phyloP scores from a whole-genome alignment of 805 yeast species.

The Komagataella pseudopastoris region DNA sequence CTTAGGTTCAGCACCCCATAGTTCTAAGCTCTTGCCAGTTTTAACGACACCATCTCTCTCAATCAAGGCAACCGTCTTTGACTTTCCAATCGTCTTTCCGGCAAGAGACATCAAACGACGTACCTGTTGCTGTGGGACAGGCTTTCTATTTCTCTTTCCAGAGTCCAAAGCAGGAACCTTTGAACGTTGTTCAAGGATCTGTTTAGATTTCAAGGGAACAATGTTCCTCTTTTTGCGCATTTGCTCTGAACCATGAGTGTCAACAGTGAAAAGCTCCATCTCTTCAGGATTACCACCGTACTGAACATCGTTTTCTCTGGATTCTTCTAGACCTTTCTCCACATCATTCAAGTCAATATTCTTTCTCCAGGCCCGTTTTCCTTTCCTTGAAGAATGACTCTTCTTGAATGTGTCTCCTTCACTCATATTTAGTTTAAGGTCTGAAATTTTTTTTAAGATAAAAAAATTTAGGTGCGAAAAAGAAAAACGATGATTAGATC shows the following conservation, averaged over 20 bases:
- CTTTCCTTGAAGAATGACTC: constrained; percentile 76
- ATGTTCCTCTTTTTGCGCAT: constrained; percentile 23
- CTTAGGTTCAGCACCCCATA: constrained; percentile 44
- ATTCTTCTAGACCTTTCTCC: constrained; percentile 54
- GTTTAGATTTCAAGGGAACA: constrained; percentile 21
- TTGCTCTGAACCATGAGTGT: constrained; percentile 47
- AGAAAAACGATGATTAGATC: background rate
- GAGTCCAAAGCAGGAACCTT: constrained; percentile 52
- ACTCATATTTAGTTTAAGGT: background rate
- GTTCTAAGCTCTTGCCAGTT: constrained; percentile 36
- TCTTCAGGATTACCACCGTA: constrained; percentile 29
- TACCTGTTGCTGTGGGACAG: constrained; percentile 47
- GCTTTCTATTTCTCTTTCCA: constrained; percentile 22
- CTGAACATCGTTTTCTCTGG: constrained; percentile 45
- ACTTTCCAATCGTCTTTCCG: constrained; percentile 52
- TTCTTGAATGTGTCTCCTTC: constrained; percentile 17
- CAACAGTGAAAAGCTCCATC: constrained; percentile 44
- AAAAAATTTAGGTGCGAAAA: background rate
- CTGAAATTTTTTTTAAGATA: background rate
- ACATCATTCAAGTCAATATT: constrained; percentile 80
- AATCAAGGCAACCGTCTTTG: constrained; percentile 33
- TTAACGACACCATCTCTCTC: constrained; percentile 54
- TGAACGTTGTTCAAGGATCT: constrained; percentile 66
- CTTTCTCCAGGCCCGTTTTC: constrained; percentile 87
- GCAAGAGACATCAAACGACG: constrained; percentile 60